A percentile compares a stretch with the other conserved stretches of the same genome.
Conservation (phyloP, 352 stramenopile species). For the Saprolegnia diclina region DNA sequence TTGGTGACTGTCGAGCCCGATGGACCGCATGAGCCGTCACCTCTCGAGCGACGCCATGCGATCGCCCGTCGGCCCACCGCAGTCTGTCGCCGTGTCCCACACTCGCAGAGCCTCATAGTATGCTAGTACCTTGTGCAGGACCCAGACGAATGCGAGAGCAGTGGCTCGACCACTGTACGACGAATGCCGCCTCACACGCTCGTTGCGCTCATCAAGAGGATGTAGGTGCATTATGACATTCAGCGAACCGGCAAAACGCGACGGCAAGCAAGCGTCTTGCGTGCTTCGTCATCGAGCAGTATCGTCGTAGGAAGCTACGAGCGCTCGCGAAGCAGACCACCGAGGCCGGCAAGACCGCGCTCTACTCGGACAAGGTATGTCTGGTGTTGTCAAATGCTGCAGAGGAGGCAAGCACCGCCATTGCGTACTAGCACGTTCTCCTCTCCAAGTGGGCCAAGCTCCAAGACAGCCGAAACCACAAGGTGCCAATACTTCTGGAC, state of each 20-base stretch:
- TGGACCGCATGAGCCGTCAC: not conserved
- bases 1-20: not conserved
- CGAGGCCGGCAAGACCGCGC: constrained; percentile 47
- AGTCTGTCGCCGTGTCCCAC: too few relatives aligned
- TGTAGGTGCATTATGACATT: constrained; percentile 38
- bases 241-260: constrained; percentile 16
- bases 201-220: not conserved
- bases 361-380: constrained; percentile 51
- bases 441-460: constrained; percentile 73
- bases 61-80: too few relatives aligned
- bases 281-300: not conserved
- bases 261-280: not conserved
- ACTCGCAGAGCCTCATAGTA: too few relatives aligned
- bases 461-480: constrained; percentile 48
- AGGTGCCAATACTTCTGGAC: constrained; percentile 24
- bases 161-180: too few relatives aligned
- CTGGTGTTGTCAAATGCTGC: too few relatives aligned
- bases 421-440: constrained; percentile 49
- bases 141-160: too few relatives aligned
- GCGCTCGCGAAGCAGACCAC: constrained; percentile 18
- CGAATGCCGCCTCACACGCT: too few relatives aligned
- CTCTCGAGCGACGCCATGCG: not conserved
- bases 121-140: too few relatives aligned
- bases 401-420: too few relatives aligned
- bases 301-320: constrained; percentile 15